Conservation (phyloP, 768 basidiomycete species). For the Suillus subaureus region DNA sequence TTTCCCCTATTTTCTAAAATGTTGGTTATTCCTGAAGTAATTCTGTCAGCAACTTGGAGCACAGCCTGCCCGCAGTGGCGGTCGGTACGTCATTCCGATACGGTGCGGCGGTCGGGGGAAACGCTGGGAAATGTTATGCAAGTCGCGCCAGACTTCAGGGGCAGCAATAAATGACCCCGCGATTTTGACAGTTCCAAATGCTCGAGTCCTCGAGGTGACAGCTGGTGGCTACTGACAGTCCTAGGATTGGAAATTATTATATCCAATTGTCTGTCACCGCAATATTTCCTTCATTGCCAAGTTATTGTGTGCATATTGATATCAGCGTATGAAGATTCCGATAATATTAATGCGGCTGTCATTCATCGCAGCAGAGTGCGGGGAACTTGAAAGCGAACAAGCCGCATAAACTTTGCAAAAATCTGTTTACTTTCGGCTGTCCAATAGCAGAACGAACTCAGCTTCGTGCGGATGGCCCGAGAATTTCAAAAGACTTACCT, state of each 20-base stretch:
- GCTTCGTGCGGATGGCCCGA: constrained; percentile 2
- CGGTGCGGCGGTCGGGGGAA: constrained; percentile 3
- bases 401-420: neutral
- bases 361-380: neutral
- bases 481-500: neutral
- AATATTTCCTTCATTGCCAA: neutral
- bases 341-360: neutral
- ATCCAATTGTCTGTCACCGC: neutral
- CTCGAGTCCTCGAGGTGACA: neutral
- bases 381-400: neutral
- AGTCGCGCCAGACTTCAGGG: neutral
- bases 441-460: constrained; percentile 3
- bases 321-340: neutral
- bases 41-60: neutral
- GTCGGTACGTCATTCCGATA: constrained; percentile 2
- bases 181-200: neutral
- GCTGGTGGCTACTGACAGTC: too few species aligned
- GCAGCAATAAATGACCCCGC: constrained; percentile 4
- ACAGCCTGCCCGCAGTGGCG: neutral
- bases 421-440: neutral
- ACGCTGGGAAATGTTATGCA: neutral
- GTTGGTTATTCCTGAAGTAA: neutral
- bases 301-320: neutral
- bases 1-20: neutral
- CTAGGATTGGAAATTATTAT: neutral